Evolutionary conservation across 495 filamentous ascomycete species (phyloP), one percentile per base, ranked within the genome.

Genomic region (Penicillium verhagenii): DNA sequence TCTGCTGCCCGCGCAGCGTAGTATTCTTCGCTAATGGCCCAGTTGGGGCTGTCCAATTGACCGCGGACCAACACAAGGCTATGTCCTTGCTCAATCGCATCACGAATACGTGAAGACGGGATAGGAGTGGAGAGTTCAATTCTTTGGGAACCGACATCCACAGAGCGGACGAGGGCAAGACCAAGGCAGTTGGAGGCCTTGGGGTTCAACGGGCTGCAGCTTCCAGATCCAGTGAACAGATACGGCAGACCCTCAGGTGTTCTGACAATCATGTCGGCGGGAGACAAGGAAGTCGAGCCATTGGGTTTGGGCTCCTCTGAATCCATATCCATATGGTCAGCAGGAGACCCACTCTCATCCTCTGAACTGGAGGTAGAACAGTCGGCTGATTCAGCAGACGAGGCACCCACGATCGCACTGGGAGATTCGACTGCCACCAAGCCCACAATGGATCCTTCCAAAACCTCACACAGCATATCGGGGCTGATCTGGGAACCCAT

Each of bases 381-480:
- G 3, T 53, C 38, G 47, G 42, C 38, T 20, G 44, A 43, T 7
- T 16, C 45, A 11, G 48, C 9, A 10, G 54, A 20, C 23, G 35
- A 40, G 29, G 23, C 46, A 18, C 64, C 58, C n/a, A 64, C 56
- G n/a, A 76, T 58, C 1, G 72, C 72, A 18, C 45, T 66, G 19
- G 63, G 52, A 2, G 77, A 72, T 57, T 85, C 81, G 24, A 85
- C 57, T 1, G 74, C 73, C 1, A 85, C 78, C 2, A 88, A 61
- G 2, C 74, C 82, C 4, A 87, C 84, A 29, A 86, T 56, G 23
- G 78, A 70, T 6, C 84, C 85, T 24, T 87, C 78, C 6, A 88
- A 60, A 9, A 80, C 75, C 25, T 79, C 77, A 11, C 60, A 54
- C 14, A 86, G 64, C 39, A 80, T 71, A 4, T 78, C 72, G 0